Evolutionary conservation across 129 eudicot genomes (phyloP).

Genomic region (Silybum marianum): DNA sequence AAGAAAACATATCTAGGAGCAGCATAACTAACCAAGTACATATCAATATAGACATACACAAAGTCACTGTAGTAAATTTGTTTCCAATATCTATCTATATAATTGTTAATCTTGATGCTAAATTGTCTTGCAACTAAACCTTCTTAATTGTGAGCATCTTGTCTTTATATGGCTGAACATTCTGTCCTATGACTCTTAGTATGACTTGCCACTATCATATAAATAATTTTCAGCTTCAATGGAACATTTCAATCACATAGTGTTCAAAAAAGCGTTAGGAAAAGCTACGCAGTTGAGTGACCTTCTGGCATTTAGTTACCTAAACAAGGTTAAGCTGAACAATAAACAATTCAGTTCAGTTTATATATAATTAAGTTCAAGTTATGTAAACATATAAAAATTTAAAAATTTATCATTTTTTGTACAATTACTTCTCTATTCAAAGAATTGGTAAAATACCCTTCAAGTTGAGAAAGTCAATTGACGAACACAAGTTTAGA

Average conservation of each 20-base stretch:
- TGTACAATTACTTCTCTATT: not conserved
- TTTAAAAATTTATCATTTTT: too few species aligned
- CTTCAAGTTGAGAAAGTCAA: not conserved
- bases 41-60: not conserved
- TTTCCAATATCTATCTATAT: not conserved
- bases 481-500: not conserved
- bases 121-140: constrained; percentile 3
- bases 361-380: not conserved
- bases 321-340: not conserved
- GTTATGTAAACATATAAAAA: not conserved
- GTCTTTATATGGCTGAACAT: not conserved
- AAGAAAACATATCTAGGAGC: not conserved
- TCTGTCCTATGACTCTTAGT: not conserved
- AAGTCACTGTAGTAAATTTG: not conserved
- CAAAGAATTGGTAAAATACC: not conserved
- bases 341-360: constrained; percentile 2
- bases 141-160: not conserved
- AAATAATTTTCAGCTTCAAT: not conserved
- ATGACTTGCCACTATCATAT: not conserved
- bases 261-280: not conserved
- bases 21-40: constrained; percentile 7
- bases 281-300: not conserved
- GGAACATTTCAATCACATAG: not conserved
- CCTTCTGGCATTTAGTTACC: constrained; percentile 14
- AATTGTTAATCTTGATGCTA: not conserved